phyloP scores from a whole-genome alignment of 2,329 filamentous ascomycete species.

The Cercospora sojina region DNA sequence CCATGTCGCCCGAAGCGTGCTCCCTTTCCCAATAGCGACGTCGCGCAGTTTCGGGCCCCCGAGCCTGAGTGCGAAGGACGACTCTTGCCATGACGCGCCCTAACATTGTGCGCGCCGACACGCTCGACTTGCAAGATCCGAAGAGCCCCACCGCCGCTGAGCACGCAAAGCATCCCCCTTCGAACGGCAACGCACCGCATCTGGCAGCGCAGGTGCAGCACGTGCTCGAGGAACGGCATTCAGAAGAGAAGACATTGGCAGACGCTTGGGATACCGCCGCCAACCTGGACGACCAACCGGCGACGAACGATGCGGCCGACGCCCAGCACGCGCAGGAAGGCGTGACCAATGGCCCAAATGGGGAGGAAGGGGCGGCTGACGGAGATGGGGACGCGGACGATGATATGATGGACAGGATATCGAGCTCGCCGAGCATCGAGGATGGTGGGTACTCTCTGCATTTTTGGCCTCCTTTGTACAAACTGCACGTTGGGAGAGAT shows the following conservation, averaged over 20 bases:
- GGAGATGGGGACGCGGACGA: constrained; percentile 51
- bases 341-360: constrained; percentile 31
- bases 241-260: constrained; percentile 68
- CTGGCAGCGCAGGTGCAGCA: constrained; percentile 82
- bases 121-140: constrained; percentile 88
- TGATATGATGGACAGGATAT: constrained; percentile 98
- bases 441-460: constrained; percentile 78
- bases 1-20: constrained; percentile 2
- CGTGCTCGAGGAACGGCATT: constrained; percentile 69
- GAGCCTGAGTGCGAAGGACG: neutral
- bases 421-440: constrained; percentile 96
- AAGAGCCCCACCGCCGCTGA: constrained; percentile 80
- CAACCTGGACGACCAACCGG: constrained; percentile 46
- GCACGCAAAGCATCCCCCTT: constrained; percentile 61
- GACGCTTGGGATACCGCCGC: constrained; percentile 50
- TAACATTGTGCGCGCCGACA: constrained; percentile 60
- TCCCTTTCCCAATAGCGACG: constrained; percentile 4
- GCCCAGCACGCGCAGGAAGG: constrained; percentile 54
- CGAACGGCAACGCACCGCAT: constrained; percentile 66
- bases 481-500: constrained; percentile 34
- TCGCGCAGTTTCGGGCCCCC: neutral
- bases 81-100: constrained; percentile 27
- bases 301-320: constrained; percentile 52
- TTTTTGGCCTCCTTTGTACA: constrained; percentile 23
- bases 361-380: constrained; percentile 38